A percentile compares a stretch with the other conserved stretches of the same genome.
phyloP scores from a whole-genome alignment of 2,329 filamentous ascomycete genomes.

The Colletotrichum shisoi region DNA sequence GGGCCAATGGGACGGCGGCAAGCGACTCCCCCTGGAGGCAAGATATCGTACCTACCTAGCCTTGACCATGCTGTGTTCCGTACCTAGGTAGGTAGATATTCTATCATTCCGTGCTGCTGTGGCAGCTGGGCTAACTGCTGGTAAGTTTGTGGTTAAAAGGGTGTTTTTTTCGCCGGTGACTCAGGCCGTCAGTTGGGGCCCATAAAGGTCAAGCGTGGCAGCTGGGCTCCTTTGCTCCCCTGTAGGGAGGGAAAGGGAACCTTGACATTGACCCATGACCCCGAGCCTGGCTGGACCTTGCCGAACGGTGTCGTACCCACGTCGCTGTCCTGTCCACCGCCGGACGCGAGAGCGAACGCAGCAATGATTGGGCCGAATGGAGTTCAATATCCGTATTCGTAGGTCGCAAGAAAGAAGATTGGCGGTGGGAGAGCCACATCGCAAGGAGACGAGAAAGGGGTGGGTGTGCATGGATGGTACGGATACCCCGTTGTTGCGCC shows the following conservation, averaged over 20 bases:
- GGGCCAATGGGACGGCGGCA: slow-evolving; percentile 18
- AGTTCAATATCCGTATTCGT: slow-evolving; percentile 9
- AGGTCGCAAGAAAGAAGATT: slow-evolving; percentile 18
- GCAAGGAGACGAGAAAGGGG: slow-evolving; percentile 1
- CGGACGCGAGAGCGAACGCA: slow-evolving; percentile 11
- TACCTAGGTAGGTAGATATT: no score
- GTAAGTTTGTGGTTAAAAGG: no score
- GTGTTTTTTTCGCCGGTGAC: no score
- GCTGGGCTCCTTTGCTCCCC: slow-evolving; percentile 4
- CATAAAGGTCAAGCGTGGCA: neutral
- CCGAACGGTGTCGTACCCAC: slow-evolving; percentile 7
- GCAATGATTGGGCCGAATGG: slow-evolving; percentile 30
- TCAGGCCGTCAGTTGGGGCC: no score
- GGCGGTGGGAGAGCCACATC: slow-evolving; percentile 8
- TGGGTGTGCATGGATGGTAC: neutral
- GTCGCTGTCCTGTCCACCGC: slow-evolving; percentile 3
- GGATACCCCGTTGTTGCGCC: slow-evolving; percentile 8
- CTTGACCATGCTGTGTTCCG: slow-evolving; percentile 13
- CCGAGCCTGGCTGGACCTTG: slow-evolving; percentile 27
- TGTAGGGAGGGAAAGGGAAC: neutral
- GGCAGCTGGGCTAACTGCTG: no score
- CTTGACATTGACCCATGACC: slow-evolving; percentile 22
- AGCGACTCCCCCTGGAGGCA: slow-evolving; percentile 8
- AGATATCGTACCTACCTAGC: neutral
- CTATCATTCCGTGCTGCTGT: neutral